These are phyloP conservation scores for Nevesoporus exiguus DNA, from an alignment of 768 basidiomycete genomes.

Conservation along the genomic window DNA sequence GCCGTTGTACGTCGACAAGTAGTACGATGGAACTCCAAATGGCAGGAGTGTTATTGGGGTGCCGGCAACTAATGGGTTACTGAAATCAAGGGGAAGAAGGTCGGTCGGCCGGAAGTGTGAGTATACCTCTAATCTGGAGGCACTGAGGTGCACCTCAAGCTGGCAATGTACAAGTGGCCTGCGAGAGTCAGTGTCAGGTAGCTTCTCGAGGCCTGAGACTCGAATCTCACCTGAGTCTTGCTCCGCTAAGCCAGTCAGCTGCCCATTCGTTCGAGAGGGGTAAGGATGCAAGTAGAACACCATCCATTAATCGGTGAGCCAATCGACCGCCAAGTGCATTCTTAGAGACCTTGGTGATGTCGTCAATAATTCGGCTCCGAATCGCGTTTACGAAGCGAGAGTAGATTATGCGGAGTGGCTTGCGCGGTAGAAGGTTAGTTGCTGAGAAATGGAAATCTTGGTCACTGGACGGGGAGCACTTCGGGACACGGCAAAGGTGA, in stretches of 20 bases:
- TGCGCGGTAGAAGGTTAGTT: slow-evolving; percentile 43
- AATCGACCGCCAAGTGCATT: slow-evolving; percentile 30
- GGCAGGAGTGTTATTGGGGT: slow-evolving; percentile 71
- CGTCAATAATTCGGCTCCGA: slow-evolving; percentile 49
- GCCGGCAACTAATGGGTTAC: slow-evolving; percentile 49
- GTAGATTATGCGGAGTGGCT: slow-evolving; percentile 39
- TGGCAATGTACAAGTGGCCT: slow-evolving; percentile 62
- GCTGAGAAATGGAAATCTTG: slow-evolving; percentile 32
- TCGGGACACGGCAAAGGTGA: slow-evolving; percentile 31
- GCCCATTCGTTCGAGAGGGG: slow-evolving; percentile 56
- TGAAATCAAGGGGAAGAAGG: slow-evolving; percentile 46
- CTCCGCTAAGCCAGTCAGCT: slow-evolving; percentile 57
- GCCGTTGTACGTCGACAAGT: slow-evolving; percentile 64
- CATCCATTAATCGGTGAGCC: slow-evolving; percentile 52
- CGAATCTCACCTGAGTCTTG: slow-evolving; percentile 42
- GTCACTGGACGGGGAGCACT: slow-evolving; percentile 14
- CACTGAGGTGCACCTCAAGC: slow-evolving; percentile 50
- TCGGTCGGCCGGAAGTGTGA: slow-evolving; percentile 57
- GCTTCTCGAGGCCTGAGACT: background rate
- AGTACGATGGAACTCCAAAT: slow-evolving; percentile 69
- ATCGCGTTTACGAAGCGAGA: slow-evolving; percentile 59
- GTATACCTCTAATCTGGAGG: slow-evolving; percentile 57
- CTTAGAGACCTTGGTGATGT: slow-evolving; percentile 46
- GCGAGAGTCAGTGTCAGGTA: slow-evolving; percentile 12
- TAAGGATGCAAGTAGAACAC: slow-evolving; percentile 56